Base-by-base conservation (phyloP, 2,329 filamentous ascomycete genomes). In the Beauveria bassiana region DNA sequence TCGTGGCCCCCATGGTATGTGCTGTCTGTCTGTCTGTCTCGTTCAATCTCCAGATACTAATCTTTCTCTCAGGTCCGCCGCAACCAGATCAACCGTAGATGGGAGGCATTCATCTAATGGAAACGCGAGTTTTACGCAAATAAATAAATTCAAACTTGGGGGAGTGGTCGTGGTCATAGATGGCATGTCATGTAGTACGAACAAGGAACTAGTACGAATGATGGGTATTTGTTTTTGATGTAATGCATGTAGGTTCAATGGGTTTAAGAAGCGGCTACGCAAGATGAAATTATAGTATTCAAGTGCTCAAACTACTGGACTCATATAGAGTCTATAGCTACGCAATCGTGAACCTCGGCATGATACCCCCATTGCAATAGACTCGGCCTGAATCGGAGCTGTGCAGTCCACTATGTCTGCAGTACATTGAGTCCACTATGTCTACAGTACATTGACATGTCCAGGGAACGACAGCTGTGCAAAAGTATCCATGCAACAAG, bases 1-100 rank as follows among this genome's bases (percentile, higher is more conserved):
- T 90, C 61, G 78, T 98, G 70, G 87, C 87, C 59, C 95, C 95
- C 31, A 86, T 98, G 84, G 95, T 96, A 81, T 79, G 89, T 80
- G 62, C 53, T 52, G 40, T 20, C 10, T 8, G 34, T 20, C 10
- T 8, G 34, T 53, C 16, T n/a, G 34, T 8, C 34, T 42, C 28
- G 18, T 47, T 50, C 51, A 28, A 47, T 46, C 40, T 46, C 31
- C 20, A 49, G 24, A 40, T 49, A 62, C 76, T 80, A 71, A 82
- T 5, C 22, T 43, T 42, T 18, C 57, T 55, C 28, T 38, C 61
- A 84, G 81, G 80, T 84, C n/a, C 73, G 79, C 67, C 83, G 83
- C 66, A 89, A 88, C 71, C 86, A 89, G 68, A 88, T 89, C 68
- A 84, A 90, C 74, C 75, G 80, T 65, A 76, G 82, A 64, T 90